Evolutionary conservation across 73 alveolate species (phyloP).

Genomic region (Paraurostyla sp.): DNA sequence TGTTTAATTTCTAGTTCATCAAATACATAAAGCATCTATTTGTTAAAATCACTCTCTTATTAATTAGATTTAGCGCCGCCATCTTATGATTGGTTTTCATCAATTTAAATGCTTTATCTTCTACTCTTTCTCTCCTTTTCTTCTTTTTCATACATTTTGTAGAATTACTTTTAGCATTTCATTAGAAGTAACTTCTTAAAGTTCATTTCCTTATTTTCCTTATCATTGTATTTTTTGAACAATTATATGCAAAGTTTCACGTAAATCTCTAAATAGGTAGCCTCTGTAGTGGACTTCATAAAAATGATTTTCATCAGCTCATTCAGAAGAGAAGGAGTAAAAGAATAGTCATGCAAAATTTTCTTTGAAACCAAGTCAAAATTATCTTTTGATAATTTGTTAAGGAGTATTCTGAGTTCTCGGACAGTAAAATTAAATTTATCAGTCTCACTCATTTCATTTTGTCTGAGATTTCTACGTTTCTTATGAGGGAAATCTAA

Average conservation of each 20-base stretch:
- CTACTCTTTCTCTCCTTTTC: conserved; percentile 47
- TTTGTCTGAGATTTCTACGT: neutral
- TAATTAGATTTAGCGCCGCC: neutral
- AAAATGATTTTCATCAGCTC: conserved; percentile 62
- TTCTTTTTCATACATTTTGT: conserved; percentile 39
- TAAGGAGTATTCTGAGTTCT: conserved; percentile 51
- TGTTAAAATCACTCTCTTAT: conserved; percentile 50
- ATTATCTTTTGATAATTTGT: conserved; percentile 43
- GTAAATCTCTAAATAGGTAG: conserved; percentile 39
- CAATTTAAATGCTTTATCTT: neutral
- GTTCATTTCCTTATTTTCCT: conserved; percentile 61
- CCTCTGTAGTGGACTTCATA: conserved; percentile 62
- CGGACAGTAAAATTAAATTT: conserved; percentile 31
- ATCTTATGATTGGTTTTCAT: neutral
- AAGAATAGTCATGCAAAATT: conserved; percentile 27
- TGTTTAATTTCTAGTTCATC: conserved; percentile 54
- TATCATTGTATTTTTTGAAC: conserved; percentile 43
- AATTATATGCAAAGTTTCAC: conserved; percentile 38
- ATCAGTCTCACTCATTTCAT: conserved; percentile 31
- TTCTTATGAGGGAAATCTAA: conserved; percentile 63
- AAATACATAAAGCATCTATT: conserved; percentile 43
- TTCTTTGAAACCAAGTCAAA: conserved; percentile 27
- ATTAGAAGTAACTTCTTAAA: conserved; percentile 52
- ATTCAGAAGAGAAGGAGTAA: conserved; percentile 62
- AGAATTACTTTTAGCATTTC: conserved; percentile 63